Conservation (phyloP, 2,329 filamentous ascomycete species). For the Neofusicoccum cordaticola region DNA sequence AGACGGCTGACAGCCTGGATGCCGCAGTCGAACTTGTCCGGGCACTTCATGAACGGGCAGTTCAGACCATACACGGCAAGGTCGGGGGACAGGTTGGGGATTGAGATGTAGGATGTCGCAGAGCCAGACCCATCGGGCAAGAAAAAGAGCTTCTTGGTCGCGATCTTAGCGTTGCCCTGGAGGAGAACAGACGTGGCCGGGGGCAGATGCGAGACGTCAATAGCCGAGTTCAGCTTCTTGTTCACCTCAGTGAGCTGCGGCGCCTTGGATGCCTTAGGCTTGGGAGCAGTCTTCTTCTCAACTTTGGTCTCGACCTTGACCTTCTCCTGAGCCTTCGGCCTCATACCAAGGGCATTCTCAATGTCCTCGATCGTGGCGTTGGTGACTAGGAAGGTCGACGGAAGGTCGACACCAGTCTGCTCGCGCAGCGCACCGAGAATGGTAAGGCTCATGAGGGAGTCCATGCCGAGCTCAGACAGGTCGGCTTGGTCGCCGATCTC, state of each 20-base stretch:
- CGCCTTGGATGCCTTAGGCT: slow-evolving; percentile 19
- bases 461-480: slow-evolving; percentile 57
- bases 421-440: slow-evolving; percentile 52
- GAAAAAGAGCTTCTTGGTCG: slow-evolving; percentile 55
- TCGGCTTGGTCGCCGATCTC: slow-evolving; percentile 57
- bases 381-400: slow-evolving; percentile 56
- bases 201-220: slow-evolving; percentile 45
- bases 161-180: slow-evolving; percentile 56
- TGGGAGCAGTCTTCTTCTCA: slow-evolving; percentile 28
- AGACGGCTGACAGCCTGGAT: slow-evolving; percentile 63
- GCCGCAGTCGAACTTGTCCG: slow-evolving; percentile 63
- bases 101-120: slow-evolving; percentile 66
- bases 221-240: slow-evolving; percentile 40
- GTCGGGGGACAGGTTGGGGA: slow-evolving; percentile 53
- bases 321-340: slow-evolving; percentile 38
- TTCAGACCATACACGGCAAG: slow-evolving; percentile 58
- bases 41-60: slow-evolving; percentile 69
- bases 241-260: slow-evolving; percentile 49
- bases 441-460: slow-evolving; percentile 53
- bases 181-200: slow-evolving; percentile 56
- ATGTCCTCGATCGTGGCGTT: slow-evolving; percentile 64
- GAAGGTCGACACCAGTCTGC: slow-evolving; percentile 49
- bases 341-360: slow-evolving; percentile 61
- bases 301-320: slow-evolving; percentile 32
- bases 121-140: slow-evolving; percentile 55